Conservation (phyloP, 169 alveolate genomes). For the Perkinsus olseni region DNA sequence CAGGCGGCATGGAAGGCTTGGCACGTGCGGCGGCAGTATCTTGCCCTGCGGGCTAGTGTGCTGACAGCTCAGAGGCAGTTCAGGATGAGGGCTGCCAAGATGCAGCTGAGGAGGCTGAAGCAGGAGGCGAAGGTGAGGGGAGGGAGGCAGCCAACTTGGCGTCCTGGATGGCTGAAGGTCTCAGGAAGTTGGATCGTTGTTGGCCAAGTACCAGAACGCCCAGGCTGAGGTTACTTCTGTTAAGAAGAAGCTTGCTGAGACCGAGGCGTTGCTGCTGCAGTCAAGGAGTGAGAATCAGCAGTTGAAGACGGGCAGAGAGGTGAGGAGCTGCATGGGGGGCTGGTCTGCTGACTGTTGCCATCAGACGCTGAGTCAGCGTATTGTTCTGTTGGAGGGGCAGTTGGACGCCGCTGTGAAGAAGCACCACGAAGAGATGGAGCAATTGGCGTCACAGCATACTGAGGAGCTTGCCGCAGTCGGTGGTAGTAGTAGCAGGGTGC, state of each 20-base stretch:
- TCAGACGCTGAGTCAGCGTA: not conserved
- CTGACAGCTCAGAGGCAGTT: not conserved
- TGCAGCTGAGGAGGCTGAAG: slow-evolving; percentile 45
- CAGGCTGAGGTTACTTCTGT: slow-evolving; percentile 27
- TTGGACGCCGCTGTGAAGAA: slow-evolving; percentile 47
- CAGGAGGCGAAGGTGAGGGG: slow-evolving; percentile 51
- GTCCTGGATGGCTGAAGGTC: not conserved
- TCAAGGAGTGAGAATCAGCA: not conserved
- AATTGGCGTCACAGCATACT: slow-evolving; percentile 12
- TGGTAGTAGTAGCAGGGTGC: not conserved
- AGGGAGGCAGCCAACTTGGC: not conserved
- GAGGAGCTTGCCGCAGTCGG: not conserved
- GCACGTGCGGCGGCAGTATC: not conserved
- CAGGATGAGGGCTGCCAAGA: slow-evolving; percentile 40
- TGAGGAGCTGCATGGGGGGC: not conserved
- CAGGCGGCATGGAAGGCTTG: not conserved
- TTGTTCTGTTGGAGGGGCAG: slow-evolving; percentile 29
- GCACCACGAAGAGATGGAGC: slow-evolving; percentile 39
- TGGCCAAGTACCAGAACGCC: slow-evolving; percentile 48
- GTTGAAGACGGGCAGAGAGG: not conserved
- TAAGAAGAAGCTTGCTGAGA: not conserved
- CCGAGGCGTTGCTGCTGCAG: slow-evolving; percentile 35
- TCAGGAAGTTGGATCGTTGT: slow-evolving; percentile 18
- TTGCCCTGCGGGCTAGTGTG: not conserved
- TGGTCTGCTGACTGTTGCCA: not conserved